Evolutionary conservation across 2,329 filamentous ascomycete species (phyloP).

Genomic region (Periconia sp.): DNA sequence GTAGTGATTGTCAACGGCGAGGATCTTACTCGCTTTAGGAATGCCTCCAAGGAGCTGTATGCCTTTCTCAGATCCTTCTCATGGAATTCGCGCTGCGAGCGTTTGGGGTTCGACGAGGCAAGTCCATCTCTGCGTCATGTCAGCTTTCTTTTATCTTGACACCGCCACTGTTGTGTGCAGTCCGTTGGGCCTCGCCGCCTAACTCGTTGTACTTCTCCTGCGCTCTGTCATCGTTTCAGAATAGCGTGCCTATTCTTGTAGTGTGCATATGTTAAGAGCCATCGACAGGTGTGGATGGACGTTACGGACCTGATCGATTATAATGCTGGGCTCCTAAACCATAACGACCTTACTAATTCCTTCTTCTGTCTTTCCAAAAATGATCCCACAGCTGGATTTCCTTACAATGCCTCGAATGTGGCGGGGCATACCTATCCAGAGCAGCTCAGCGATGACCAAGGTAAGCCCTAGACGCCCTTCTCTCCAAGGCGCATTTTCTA

Average conservation of each 20-base stretch:
- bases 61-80: constrained; percentile 73
- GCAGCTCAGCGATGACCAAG: no score
- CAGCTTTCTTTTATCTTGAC: constrained; percentile 15
- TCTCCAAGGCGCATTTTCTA: no score
- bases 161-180: constrained; percentile 15
- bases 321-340: constrained; percentile 76
- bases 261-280: constrained; percentile 13
- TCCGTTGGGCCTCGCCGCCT: no score
- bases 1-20: constrained; percentile 85
- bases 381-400: constrained; percentile 81
- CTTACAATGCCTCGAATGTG: constrained; percentile 73
- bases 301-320: constrained; percentile 86
- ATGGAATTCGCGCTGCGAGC: constrained; percentile 80
- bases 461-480: no score
- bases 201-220: background rate
- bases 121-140: constrained; percentile 33
- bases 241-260: no score
- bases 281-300: constrained; percentile 70
- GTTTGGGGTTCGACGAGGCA: constrained; percentile 90
- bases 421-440: constrained; percentile 68
- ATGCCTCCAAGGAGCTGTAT: constrained; percentile 83
- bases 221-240: constrained; percentile 1
- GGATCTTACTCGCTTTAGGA: constrained; percentile 73
- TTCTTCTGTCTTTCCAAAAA: constrained; percentile 79
- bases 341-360: constrained; percentile 66